Conservation (phyloP, 306 rosid species). For the Acacia confusa region DNA sequence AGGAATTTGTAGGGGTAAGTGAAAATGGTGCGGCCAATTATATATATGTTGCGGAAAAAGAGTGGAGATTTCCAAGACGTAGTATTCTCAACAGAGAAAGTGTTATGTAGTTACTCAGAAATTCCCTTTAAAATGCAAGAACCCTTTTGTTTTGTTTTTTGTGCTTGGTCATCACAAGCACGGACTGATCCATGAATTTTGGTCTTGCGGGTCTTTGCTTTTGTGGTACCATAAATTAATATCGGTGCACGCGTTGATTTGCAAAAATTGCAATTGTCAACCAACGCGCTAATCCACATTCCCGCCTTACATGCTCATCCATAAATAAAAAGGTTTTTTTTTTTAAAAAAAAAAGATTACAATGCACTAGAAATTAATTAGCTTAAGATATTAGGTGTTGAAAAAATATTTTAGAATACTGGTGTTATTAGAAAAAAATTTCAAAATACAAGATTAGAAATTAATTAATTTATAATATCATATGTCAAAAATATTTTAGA, state of each 20-base stretch:
- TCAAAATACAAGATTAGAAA: too few relatives aligned
- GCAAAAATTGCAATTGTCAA: background rate
- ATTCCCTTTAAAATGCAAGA: background rate
- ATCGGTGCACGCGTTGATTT: background rate
- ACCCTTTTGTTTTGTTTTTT: background rate
- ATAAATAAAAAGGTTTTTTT: too few relatives aligned
- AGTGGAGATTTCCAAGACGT: background rate
- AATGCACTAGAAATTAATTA: too few relatives aligned
- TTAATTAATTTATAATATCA: too few relatives aligned
- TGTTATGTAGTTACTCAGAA: conserved; percentile 10
- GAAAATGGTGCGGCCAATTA: too few relatives aligned
- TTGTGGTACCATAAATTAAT: background rate
- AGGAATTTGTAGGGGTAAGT: background rate
- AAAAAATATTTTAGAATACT: too few relatives aligned
- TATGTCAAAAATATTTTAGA: too few relatives aligned
- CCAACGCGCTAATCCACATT: background rate
- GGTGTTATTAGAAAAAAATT: too few relatives aligned
- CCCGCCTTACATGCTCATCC: too few relatives aligned
- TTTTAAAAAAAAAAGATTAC: too few relatives aligned
- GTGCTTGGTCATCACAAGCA: background rate
- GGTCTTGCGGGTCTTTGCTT: background rate
- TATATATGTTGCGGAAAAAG: background rate
- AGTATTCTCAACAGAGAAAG: background rate
- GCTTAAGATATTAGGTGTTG: too few relatives aligned
- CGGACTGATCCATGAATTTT: background rate